Conservation (phyloP, 2,329 filamentous ascomycete genomes). For the Epichloe gansuensis region DNA sequence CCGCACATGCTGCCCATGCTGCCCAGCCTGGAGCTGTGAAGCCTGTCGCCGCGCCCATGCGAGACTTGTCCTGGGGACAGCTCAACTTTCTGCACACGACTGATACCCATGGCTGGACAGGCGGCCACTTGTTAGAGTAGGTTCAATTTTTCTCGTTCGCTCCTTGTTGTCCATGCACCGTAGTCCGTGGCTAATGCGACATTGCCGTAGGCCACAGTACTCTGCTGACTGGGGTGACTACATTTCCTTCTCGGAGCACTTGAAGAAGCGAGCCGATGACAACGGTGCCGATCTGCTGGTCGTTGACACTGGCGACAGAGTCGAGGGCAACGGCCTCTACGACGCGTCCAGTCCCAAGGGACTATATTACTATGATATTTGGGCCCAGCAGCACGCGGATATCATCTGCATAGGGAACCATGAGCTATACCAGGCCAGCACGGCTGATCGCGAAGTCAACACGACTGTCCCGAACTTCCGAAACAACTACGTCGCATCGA, state of each 20-base stretch:
- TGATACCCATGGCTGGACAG: conserved; percentile 92
- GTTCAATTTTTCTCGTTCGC: conserved; percentile 12
- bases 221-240: conserved; percentile 98
- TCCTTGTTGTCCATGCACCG: neutral
- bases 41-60: conserved; percentile 69
- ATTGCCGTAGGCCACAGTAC: conserved; percentile 57
- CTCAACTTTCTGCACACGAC: conserved; percentile 97
- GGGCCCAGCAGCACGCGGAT: conserved; percentile 72
- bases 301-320: conserved; percentile 86
- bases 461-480: conserved; percentile 75
- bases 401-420: conserved; percentile 85
- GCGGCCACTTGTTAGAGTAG: conserved; percentile 82
- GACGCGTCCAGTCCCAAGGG: conserved; percentile 83
- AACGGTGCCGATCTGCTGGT: conserved; percentile 76
- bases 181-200: neutral
- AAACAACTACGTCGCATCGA: conserved; percentile 75
- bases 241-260: conserved; percentile 77
- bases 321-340: conserved; percentile 92
- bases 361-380: conserved; percentile 76
- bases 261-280: conserved; percentile 66
- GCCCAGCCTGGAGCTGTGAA: conserved; percentile 71
- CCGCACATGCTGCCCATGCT: conserved; percentile 15
- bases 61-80: conserved; percentile 81
- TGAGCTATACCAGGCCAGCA: conserved; percentile 76
- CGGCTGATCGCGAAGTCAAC: conserved; percentile 65